Evolutionary conservation across 2,329 filamentous ascomycete species (phyloP).

Genomic region (Lomentospora prolificans): DNA sequence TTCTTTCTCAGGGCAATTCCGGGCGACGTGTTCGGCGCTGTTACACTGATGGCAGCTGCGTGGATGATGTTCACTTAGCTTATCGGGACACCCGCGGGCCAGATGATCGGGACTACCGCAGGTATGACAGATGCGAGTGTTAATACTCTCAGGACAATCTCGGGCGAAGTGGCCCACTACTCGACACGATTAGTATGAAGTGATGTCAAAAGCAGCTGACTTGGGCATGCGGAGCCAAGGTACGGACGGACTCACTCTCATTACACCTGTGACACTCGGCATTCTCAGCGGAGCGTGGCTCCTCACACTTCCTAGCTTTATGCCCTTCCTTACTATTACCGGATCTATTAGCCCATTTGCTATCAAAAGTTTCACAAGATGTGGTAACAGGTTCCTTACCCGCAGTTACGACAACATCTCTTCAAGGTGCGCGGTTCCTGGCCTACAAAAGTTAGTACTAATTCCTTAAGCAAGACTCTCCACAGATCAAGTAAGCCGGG

Average conservation of each 20-base stretch:
- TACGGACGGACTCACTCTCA: conserved; percentile 49
- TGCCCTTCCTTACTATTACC: conserved; percentile 37
- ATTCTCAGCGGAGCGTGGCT: conserved; percentile 51
- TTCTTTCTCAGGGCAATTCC: conserved; percentile 38
- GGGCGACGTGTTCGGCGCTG: conserved; percentile 46
- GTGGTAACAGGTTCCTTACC: conserved; percentile 22
- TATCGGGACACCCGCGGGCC: conserved; percentile 38
- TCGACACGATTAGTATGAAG: neutral
- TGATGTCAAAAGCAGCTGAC: no score
- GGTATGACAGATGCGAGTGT: conserved; percentile 42
- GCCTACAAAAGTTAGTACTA: conserved; percentile 27
- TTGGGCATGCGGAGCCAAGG: no score
- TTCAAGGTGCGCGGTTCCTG: conserved; percentile 51
- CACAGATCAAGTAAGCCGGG: conserved; percentile 27
- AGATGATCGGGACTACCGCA: conserved; percentile 55
- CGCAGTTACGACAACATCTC: conserved; percentile 61
- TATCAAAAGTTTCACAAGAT: neutral
- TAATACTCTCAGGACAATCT: conserved; percentile 52
- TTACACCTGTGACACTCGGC: conserved; percentile 58
- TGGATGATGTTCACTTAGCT: conserved; percentile 29
- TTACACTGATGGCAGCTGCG: conserved; percentile 53
- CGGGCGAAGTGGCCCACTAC: conserved; percentile 51
- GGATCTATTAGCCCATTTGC: conserved; percentile 10
- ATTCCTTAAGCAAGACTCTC: neutral
- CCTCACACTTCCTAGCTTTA: conserved; percentile 38